Evolutionary conservation across 257 asterid species (phyloP), one percentile per base, ranked within the genome.

Genomic region (Solanum chaucha): DNA sequence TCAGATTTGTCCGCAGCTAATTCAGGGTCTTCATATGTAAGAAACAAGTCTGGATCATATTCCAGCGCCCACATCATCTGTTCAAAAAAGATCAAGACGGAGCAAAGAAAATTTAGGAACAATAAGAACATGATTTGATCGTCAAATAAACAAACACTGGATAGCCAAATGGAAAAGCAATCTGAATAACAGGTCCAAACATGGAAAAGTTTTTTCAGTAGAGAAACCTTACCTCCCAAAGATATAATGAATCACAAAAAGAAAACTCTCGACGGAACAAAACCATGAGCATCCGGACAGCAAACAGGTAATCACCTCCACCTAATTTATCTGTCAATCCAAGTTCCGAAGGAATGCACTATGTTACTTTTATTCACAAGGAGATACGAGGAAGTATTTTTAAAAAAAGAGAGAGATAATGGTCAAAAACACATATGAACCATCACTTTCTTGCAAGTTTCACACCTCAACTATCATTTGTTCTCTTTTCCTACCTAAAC

Each of bases 11-110:
- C 96, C 30, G 58, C 77, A 61, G 87, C 83, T 40, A 88, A 89
- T 35, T 93, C 94, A 84, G 91, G 91, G 30, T 93, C 98, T 90
- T 96, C 96, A 35, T 95, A 94, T 74, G 85, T 8, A 73, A 86
- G 10, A 86, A 91, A 96, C 81, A 93, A 78, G 87, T 93, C 95
- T 1, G 99, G 98, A 40, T 96, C 96, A 82, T 94, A 96, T 89
- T 96, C 99, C 75, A 96, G 92, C 26, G 98, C 99, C 99, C 99
- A 96, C 99, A 96, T 96, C 98, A 96, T 95, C 99, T 96, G 92
- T 86, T 67, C 38, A 22, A 72, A 74, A 71, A 36, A 82, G 51
- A 24, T 30, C 85, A 87, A 87, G 71, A 36, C 85, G 8, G 65
- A 90, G 72, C 10, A 38, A 65, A 48, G 80, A 72, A 70, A 30